phyloP scores from a whole-genome alignment of 305 asterid genomes.

The Solanum aculeatissimum region DNA sequence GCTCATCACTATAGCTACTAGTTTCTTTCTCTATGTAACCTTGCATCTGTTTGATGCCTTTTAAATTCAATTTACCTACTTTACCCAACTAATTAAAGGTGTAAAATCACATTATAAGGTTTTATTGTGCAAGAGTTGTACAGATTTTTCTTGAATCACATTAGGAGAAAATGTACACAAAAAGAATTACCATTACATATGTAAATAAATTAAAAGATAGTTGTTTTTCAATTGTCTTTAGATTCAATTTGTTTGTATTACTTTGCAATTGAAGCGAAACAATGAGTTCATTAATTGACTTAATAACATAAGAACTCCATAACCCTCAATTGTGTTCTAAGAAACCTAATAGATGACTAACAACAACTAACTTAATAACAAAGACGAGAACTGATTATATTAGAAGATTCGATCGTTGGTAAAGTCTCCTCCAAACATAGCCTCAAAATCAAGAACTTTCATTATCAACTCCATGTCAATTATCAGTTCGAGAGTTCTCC shows the following conservation, averaged over 20 bases:
- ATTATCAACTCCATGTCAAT: background rate
- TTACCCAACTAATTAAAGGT: background rate
- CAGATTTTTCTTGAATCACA: background rate
- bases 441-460: background rate
- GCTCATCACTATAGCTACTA: background rate
- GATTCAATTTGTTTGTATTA: background rate
- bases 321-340: too few relatives aligned
- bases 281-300: too few relatives aligned
- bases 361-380: background rate
- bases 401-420: too few relatives aligned
- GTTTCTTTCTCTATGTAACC: background rate
- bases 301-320: too few relatives aligned
- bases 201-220: background rate
- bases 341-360: too few relatives aligned
- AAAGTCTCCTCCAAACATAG: background rate
- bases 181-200: background rate
- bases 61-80: too few relatives aligned
- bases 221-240: background rate
- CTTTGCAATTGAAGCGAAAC: too few relatives aligned
- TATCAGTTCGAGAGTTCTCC: background rate
- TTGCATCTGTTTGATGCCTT: background rate
- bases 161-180: background rate
- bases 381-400: too few relatives aligned
- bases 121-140: background rate
- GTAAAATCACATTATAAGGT: too few relatives aligned